phyloP scores from a whole-genome alignment of 1,139 yeast species.

The Yamadazyma blattariae region DNA sequence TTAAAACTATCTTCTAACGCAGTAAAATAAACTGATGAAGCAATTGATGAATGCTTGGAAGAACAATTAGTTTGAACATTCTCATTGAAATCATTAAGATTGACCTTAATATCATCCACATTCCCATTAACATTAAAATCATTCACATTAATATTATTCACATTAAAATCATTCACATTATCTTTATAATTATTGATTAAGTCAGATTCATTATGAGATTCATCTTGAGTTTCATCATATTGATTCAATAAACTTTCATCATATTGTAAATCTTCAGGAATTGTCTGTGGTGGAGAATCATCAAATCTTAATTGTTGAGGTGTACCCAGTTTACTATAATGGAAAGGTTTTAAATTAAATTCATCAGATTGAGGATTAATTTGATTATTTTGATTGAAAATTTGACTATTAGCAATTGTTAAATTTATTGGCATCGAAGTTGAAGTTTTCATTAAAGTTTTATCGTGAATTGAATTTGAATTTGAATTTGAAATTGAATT shows the following conservation, averaged over 20 bases:
- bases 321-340: conserved; percentile 8
- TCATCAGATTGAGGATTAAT: background rate
- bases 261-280: background rate
- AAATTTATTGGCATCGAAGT: too few species aligned
- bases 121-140: background rate
- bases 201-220: background rate
- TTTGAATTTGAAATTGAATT: too few species aligned
- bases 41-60: conserved; percentile 7
- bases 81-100: too few species aligned
- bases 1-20: conserved; percentile 8
- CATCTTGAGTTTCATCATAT: background rate
- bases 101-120: background rate
- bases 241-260: background rate
- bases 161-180: too few species aligned
- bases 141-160: too few species aligned
- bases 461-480: too few species aligned
- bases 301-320: conserved; percentile 3
- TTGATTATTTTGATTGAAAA: background rate
- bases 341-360: conserved; percentile 14
- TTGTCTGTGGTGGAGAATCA: too few species aligned
- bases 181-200: too few species aligned
- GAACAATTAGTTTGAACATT: too few species aligned
- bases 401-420: background rate
- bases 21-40: conserved; percentile 14
- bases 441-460: too few species aligned